Base-by-base conservation (phyloP, 2,329 filamentous ascomycete species). In the Ophiocordyceps camponoti-leonardi region DNA sequence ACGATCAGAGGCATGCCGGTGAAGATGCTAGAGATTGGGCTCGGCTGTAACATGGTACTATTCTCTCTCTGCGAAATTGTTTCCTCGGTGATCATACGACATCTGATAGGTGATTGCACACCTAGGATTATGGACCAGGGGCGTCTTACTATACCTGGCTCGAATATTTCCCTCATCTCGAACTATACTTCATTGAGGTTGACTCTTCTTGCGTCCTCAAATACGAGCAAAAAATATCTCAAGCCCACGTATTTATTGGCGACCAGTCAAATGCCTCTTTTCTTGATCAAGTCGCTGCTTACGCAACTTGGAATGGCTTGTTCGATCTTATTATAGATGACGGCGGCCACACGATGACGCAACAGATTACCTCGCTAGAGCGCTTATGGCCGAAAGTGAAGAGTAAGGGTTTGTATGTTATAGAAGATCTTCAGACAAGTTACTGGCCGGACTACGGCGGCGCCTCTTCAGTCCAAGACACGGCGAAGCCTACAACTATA, bases 301-400 rank as follows among this genome's bases (percentile, higher is more conserved):
- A 61, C 39, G 50, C 58, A 0, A 62, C 61, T 18, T 49, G 50
- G 6, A 53, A 58, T 20, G 44, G 46, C 14, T 37, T 50, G 13
- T 66, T 67, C 40, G 65, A 67, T 48, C 49, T 67, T 31, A 61
- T 68, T 40, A 54, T 67, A 39, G 62, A 67, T 43, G 62, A 64
- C 45, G 63, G 62, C 4, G 61, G 61, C 1, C 62, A 65, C 44
- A 56, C 47, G 4, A 63, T 67, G 59, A 48, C 51, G 6, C 60
- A 67, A 51, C 63, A 67, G 49, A 59, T 59, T 22, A 56, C 51
- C 1, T 61, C 56, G 3, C 46, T 67, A 2, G 50, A 61, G 40
- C 51, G 51, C 11, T 52, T 67, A 18, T 68, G 59, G 60, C 57
- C 55, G 14, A 53, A 55, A 3, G 55, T 66, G 18, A 60, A 58